phyloP scores from a whole-genome alignment of 1,284 basidiomycete genomes.

The Lignosus rhinocerotis region DNA sequence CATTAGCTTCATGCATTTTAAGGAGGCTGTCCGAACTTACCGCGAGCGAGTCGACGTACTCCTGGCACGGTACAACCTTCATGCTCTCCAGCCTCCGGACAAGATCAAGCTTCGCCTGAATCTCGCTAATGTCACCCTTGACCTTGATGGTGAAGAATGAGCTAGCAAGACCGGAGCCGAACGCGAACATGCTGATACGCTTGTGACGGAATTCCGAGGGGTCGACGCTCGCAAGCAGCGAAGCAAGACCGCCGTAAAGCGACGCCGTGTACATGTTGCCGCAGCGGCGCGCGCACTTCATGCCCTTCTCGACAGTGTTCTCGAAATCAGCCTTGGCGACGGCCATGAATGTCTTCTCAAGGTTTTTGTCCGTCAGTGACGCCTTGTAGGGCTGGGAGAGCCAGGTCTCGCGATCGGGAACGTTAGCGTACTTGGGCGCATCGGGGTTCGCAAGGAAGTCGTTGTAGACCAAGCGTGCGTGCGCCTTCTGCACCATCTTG shows the following conservation, averaged over 20 bases:
- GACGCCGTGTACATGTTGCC: slow-evolving; percentile 99
- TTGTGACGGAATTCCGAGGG: slow-evolving; percentile 73
- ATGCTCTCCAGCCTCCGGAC: slow-evolving; percentile 77
- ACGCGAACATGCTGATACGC: slow-evolving; percentile 90
- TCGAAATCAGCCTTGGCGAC: slow-evolving; percentile 75
- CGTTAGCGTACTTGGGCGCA: slow-evolving; percentile 71
- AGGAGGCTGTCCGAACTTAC: slow-evolving; percentile 40
- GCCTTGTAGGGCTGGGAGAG: slow-evolving; percentile 67
- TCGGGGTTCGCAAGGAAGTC: slow-evolving; percentile 87
- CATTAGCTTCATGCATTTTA: slow-evolving; percentile 1
- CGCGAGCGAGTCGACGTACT: slow-evolving; percentile 78
- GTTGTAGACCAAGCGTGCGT: slow-evolving; percentile 91
- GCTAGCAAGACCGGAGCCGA: slow-evolving; percentile 90
- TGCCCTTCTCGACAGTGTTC: slow-evolving; percentile 71
- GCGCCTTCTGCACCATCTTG: slow-evolving; percentile 97
- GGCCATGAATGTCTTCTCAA: slow-evolving; percentile 91
- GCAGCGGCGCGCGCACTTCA: slow-evolving; percentile 83
- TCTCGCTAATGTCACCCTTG: slow-evolving; percentile 82
- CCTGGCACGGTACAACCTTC: slow-evolving; percentile 90
- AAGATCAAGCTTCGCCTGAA: slow-evolving; percentile 81
- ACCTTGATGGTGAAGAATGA: slow-evolving; percentile 89
- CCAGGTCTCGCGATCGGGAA: slow-evolving; percentile 71
- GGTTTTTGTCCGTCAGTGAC: slow-evolving; percentile 88
- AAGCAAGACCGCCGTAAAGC: slow-evolving; percentile 91
- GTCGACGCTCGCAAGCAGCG: slow-evolving; percentile 71